A percentile compares a stretch with the other conserved stretches of the same genome.
Conservation (phyloP, 139 green algal genomes). For the Auxenochlorella protothecoides region DNA sequence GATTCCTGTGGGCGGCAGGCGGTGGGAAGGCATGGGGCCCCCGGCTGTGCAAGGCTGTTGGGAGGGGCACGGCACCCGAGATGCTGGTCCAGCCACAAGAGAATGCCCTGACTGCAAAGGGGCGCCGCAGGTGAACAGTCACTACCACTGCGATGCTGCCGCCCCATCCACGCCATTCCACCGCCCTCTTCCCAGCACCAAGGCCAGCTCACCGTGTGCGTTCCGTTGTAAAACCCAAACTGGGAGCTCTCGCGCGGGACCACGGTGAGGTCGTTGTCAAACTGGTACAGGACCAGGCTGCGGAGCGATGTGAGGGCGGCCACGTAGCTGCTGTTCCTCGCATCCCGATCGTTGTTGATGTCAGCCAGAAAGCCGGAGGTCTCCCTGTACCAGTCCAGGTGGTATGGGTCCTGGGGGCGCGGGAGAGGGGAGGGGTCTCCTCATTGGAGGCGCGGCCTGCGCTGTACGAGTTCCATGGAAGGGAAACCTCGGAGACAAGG, state of each 20-base stretch:
- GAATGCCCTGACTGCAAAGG: background rate
- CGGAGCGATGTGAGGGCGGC: constrained; percentile 45
- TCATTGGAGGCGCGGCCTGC: too few species aligned
- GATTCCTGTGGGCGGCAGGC: background rate
- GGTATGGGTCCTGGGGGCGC: constrained; percentile 44
- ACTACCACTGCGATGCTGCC: background rate
- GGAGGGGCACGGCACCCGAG: background rate
- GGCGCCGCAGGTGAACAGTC: background rate
- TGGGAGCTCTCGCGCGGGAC: constrained; percentile 61
- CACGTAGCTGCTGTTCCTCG: constrained; percentile 11
- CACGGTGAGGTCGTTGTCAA: constrained; percentile 65
- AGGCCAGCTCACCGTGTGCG: constrained; percentile 30
- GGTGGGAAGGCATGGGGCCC: too few species aligned
- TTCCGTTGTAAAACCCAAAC: constrained; percentile 69
- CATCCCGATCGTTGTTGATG: constrained; percentile 73
- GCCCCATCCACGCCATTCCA: background rate
- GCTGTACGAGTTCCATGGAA: too few species aligned
- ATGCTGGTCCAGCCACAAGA: background rate
- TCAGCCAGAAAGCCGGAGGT: constrained; percentile 67
- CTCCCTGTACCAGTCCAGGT: constrained; percentile 48
- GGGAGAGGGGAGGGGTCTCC: background rate
- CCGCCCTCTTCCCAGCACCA: constrained; percentile 5
- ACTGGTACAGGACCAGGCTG: constrained; percentile 66
- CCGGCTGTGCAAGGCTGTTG: too few species aligned
- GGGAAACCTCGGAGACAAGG: too few species aligned